Conservation (phyloP, 192 early-diverging fungal species). For the Allomyces arbusculus region DNA sequence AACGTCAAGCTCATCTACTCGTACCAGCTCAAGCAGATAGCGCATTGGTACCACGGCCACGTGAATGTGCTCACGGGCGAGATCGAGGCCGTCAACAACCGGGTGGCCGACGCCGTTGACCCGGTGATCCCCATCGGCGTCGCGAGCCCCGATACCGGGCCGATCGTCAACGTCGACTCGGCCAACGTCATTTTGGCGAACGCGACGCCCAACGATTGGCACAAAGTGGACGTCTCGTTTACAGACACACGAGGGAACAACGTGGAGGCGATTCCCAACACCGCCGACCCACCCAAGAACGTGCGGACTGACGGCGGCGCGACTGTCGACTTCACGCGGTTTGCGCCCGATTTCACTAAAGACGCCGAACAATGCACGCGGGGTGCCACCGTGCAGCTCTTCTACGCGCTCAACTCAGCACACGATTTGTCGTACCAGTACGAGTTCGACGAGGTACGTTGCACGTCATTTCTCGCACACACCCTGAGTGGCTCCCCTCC, state of each 20-base stretch:
- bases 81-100: too few relatives aligned
- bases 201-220: too few relatives aligned
- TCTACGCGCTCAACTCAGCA: slow-evolving; percentile 38
- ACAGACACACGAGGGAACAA: slow-evolving; percentile 77
- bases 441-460: slow-evolving; percentile 56
- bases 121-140: too few relatives aligned
- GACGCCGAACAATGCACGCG: slow-evolving; percentile 52
- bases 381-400: slow-evolving; percentile 33
- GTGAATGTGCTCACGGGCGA: too few relatives aligned
- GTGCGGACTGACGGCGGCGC: too few relatives aligned
- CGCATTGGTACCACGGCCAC: too few relatives aligned
- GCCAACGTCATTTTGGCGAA: neutral
- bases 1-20: too few relatives aligned
- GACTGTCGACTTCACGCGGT: slow-evolving; percentile 14
- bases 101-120: too few relatives aligned
- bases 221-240: slow-evolving; percentile 4
- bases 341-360: slow-evolving; percentile 31
- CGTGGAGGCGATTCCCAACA: slow-evolving; percentile 70
- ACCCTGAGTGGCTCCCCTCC: too few relatives aligned
- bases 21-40: too few relatives aligned
- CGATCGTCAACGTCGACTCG: slow-evolving; percentile 10
- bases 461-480: too few relatives aligned
- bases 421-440: slow-evolving; percentile 77
- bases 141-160: neutral
- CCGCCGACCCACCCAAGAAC: slow-evolving; percentile 19